Evolutionary conservation across 768 basidiomycete genomes (phyloP).

Genomic region (Boletus rubropictus): DNA sequence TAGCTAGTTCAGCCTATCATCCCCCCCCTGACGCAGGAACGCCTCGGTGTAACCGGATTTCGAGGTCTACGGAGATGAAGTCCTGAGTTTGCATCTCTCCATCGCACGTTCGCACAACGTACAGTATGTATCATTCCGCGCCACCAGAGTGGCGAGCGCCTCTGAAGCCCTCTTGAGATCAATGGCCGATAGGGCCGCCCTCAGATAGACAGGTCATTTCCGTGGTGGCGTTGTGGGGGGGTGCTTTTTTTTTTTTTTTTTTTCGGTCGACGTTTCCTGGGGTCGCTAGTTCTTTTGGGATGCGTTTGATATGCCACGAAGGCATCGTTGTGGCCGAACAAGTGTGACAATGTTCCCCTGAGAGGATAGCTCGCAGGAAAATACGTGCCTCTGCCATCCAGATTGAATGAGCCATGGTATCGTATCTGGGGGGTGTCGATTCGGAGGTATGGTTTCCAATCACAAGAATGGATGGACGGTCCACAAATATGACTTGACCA

Average conservation of each 20-base stretch:
- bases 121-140: constrained; percentile 8
- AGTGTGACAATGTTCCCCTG: not conserved
- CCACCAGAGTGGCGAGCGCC: constrained; percentile 11
- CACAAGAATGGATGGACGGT: not conserved
- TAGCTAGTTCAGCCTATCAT: constrained; percentile 22
- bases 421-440: constrained; percentile 1
- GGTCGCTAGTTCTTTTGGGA: constrained; percentile 1
- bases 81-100: constrained; percentile 12
- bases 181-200: constrained; percentile 13
- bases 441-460: not conserved
- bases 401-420: constrained; percentile 4
- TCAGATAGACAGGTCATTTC: constrained; percentile 18
- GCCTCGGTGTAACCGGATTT: constrained; percentile 24
- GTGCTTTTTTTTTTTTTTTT: constrained; percentile 10
- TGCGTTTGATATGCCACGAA: constrained; percentile 1
- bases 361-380: not conserved
- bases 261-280: constrained; percentile 7
- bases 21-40: constrained; percentile 20
- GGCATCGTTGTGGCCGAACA: constrained; percentile 2
- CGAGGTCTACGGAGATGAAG: constrained; percentile 27
- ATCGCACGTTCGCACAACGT: constrained; percentile 26
- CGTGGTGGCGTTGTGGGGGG: constrained; percentile 12
- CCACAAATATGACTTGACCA: not conserved
- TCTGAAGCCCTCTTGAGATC: constrained; percentile 13
- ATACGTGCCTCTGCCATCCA: not conserved